Base-by-base conservation (phyloP, 495 filamentous ascomycete species). In the Aspergillus baeticus region DNA sequence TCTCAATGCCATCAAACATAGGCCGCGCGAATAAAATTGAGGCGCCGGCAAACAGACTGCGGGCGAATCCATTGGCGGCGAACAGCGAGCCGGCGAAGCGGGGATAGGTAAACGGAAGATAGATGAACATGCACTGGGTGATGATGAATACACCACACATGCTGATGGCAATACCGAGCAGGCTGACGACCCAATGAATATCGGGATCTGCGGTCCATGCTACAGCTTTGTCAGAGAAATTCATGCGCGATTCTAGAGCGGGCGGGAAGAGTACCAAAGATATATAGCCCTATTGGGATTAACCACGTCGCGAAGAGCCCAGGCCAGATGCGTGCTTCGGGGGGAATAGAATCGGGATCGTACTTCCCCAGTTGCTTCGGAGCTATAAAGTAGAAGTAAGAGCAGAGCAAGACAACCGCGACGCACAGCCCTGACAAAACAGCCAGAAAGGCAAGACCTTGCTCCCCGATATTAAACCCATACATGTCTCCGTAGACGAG, bases 401-500 rank as follows among this genome's bases (percentile, higher is more conserved):
- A 54, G 77, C 34, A 76, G 51, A 11, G 72, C 0, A 66, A 62
- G 20, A 86, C 72, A 33, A 75, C 79, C 47, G 88, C 50, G 34
- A 82, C 46, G 61, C 77, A 54, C 82, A 66, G 58, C 6, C 8
- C 26, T 15, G 38, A 41, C 38, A 3, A 41, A 15, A 89, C 77
- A 58, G 81, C 80, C 3, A 84, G 69, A 78, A 90, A 90, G 31
- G 84, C 79, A 6, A 90, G 74, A 43, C 87, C 86, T 53, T 80
- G 70, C 55, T 81, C 58, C 43, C 81, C 87, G 20, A 83, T 70
- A 54, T 74, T 81, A 72, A 89, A 85, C 63, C 68, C 65, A 71
- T 89, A 88, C 55, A 79, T 73, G 51, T 72, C 77, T 1, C 77
- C 76, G 71, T 87, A 90, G 47, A 90, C 84, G n/a, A 90, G 69